Evolutionary conservation across 805 yeast species (phyloP).

Genomic region (Lipomyces lipofer): DNA sequence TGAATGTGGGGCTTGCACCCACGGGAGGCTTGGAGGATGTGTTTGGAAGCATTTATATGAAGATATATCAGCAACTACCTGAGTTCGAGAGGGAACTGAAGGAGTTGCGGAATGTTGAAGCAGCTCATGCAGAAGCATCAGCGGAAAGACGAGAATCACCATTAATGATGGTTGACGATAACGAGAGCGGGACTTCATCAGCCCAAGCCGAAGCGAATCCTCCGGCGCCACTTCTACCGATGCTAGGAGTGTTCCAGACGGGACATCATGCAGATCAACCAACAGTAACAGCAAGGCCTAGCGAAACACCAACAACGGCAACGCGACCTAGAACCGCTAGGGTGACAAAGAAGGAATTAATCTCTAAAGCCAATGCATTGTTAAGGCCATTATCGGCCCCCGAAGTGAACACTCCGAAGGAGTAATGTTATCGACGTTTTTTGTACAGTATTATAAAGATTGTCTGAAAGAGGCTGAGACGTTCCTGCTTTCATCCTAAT

Average conservation of each 20-base stretch:
- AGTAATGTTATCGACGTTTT: too few species aligned
- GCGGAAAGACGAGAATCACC: too few species aligned
- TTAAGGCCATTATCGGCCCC: constrained; percentile 6
- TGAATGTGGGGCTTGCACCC: constrained; percentile 80
- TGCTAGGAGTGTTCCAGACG: too few species aligned
- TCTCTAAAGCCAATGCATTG: constrained; percentile 32
- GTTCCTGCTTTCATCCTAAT: too few species aligned
- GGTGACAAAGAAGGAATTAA: constrained; percentile 29
- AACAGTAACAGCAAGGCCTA: background rate
- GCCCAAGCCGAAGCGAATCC: background rate
- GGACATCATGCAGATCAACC: background rate
- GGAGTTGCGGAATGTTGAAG: too few species aligned
- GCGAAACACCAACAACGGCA: constrained; percentile 5
- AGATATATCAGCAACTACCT: constrained; percentile 42
- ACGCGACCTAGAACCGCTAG: constrained; percentile 18
- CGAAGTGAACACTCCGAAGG: background rate
- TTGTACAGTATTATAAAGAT: too few species aligned
- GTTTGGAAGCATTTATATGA: constrained; percentile 59
- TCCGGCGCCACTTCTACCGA: background rate
- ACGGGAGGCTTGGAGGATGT: constrained; percentile 68
- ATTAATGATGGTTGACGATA: background rate
- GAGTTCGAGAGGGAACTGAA: constrained; percentile 14
- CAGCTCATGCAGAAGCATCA: too few species aligned
- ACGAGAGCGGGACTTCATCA: background rate
- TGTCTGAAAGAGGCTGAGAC: too few species aligned